Conservation (phyloP, 2,329 filamentous ascomycete genomes). For the Scortechinia acanthostroma region DNA sequence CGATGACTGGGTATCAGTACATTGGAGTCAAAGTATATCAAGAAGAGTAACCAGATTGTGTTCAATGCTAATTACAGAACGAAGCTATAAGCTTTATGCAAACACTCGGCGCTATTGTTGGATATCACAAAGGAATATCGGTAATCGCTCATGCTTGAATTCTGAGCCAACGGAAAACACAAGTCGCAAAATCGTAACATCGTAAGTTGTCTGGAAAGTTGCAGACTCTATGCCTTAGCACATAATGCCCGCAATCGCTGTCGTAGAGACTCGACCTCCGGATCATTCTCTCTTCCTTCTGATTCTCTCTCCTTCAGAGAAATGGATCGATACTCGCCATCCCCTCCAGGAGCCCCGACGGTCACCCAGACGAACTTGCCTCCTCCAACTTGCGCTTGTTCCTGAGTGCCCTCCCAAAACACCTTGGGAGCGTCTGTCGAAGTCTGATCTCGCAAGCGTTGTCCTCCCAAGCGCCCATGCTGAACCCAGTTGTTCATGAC, state of each 20-base stretch:
- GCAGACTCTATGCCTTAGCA: background rate
- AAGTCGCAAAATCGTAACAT: background rate
- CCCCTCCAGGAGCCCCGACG: background rate
- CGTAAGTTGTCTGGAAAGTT: background rate
- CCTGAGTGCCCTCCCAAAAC: slow-evolving; percentile 1
- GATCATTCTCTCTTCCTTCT: background rate
- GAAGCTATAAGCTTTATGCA: too few relatives aligned
- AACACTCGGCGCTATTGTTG: too few relatives aligned
- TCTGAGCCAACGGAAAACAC: background rate
- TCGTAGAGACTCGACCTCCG: background rate
- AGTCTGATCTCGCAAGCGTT: background rate
- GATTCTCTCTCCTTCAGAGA: background rate
- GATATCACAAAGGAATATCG: too few relatives aligned
- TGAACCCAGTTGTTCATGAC: slow-evolving; percentile 28
- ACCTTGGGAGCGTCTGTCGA: background rate
- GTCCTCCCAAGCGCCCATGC: slow-evolving; percentile 22
- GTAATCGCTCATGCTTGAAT: too few relatives aligned
- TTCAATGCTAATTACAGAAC: too few relatives aligned
- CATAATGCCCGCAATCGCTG: background rate
- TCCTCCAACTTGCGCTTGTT: background rate
- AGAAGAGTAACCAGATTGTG: too few relatives aligned
- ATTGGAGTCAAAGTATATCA: too few relatives aligned
- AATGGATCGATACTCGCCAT: slow-evolving; percentile 1
- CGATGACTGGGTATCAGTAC: too few relatives aligned
- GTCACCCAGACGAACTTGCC: slow-evolving; percentile 1